A percentile compares a stretch with the other conserved stretches of the same genome.
These are phyloP conservation scores for Botrytis squamosa DNA, from an alignment of 2,329 filamentous ascomycete genomes.

Conservation along the genomic window DNA sequence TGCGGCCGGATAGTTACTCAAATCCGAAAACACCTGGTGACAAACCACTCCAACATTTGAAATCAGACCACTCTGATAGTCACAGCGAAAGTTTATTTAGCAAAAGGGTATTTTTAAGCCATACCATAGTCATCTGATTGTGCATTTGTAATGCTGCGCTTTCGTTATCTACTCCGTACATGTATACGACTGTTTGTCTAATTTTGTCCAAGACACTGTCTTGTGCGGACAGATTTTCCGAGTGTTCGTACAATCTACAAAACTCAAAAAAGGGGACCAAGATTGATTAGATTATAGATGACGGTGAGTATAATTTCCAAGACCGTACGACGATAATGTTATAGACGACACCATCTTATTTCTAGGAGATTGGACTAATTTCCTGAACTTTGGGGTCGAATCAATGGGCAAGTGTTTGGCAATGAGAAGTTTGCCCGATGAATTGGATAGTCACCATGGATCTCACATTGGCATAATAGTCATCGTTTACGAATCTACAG, in stretches of 20 bases:
- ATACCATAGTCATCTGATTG: background rate
- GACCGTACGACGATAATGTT: background rate
- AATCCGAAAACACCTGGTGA: background rate
- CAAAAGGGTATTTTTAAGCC: background rate
- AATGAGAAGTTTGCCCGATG: background rate
- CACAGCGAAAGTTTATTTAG: background rate
- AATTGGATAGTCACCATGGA: background rate
- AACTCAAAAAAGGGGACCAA: background rate
- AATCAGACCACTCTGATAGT: too few relatives aligned
- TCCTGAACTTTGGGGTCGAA: background rate
- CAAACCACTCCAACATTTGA: background rate
- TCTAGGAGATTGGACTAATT: slow-evolving; percentile 3
- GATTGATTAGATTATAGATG: background rate
- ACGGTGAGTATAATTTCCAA: background rate
- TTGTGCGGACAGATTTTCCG: background rate
- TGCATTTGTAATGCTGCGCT: background rate
- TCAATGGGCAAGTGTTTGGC: background rate
- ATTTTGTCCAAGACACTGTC: slow-evolving; percentile 3
- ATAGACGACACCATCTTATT: background rate
- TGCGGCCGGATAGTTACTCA: background rate
- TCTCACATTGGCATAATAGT: background rate
- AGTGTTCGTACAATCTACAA: background rate
- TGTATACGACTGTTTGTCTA: background rate
- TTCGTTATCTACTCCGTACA: background rate
- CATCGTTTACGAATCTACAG: background rate